Evolutionary conservation across 1,284 basidiomycete species (phyloP).

Genomic region (Heterobasidion occidentale): DNA sequence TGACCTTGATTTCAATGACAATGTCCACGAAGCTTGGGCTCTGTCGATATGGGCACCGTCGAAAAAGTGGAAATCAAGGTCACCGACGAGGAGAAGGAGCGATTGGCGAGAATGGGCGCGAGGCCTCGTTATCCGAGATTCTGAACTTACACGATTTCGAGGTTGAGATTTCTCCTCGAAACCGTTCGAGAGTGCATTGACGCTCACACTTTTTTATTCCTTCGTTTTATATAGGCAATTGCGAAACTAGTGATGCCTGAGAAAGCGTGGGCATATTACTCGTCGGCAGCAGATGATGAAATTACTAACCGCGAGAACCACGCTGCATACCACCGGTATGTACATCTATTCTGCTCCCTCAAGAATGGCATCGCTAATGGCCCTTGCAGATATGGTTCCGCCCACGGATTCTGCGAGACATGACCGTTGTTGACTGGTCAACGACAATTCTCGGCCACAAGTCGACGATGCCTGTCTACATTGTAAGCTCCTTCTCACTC

Average conservation of each 20-base stretch:
- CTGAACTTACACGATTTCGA: slow-evolving; percentile 91
- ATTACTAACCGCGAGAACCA: slow-evolving; percentile 87
- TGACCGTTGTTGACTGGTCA: slow-evolving; percentile 75
- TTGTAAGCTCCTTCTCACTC: slow-evolving; percentile 18
- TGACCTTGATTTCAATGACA: slow-evolving; percentile 5
- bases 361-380: neutral
- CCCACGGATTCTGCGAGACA: slow-evolving; percentile 81
- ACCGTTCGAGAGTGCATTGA: neutral
- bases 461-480: slow-evolving; percentile 78
- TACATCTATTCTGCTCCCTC: neutral
- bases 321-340: slow-evolving; percentile 74
- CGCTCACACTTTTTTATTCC: neutral
- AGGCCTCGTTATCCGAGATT: slow-evolving; percentile 72
- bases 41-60: slow-evolving; percentile 58
- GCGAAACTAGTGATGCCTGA: slow-evolving; percentile 67
- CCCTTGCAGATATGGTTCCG: slow-evolving; percentile 77
- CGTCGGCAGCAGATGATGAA: slow-evolving; percentile 83
- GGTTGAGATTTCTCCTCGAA: slow-evolving; percentile 26
- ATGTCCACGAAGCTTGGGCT: slow-evolving; percentile 47
- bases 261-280: slow-evolving; percentile 88
- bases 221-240: slow-evolving; percentile 39
- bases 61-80: slow-evolving; percentile 46
- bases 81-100: slow-evolving; percentile 53
- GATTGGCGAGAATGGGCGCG: slow-evolving; percentile 41
- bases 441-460: slow-evolving; percentile 73